phyloP scores from a whole-genome alignment of 805 yeast species.

The Lipomyces sp. region DNA sequence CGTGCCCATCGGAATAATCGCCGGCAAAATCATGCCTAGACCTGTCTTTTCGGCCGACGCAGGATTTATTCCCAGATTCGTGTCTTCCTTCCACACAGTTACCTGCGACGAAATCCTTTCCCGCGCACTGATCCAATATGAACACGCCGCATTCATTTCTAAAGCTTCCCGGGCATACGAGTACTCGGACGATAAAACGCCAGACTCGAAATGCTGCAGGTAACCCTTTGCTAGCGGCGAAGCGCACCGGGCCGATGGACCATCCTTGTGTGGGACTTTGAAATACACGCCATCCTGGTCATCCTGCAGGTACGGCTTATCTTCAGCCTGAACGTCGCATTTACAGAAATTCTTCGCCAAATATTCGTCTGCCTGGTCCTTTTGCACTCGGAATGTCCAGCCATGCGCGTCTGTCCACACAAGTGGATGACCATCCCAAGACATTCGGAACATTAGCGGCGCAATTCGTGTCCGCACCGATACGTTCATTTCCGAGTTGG shows the following conservation, averaged over 20 bases:
- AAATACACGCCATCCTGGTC: slow-evolving; percentile 50
- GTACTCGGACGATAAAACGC: slow-evolving; percentile 70
- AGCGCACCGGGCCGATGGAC: slow-evolving; percentile 73
- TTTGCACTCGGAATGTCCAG: slow-evolving; percentile 80
- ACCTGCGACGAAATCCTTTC: slow-evolving; percentile 83
- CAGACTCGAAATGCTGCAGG: slow-evolving; percentile 71
- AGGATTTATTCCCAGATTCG: slow-evolving; percentile 33
- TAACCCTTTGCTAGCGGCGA: slow-evolving; percentile 78
- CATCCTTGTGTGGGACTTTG: slow-evolving; percentile 88
- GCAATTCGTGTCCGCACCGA: slow-evolving; percentile 76
- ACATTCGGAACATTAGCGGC: slow-evolving; percentile 72
- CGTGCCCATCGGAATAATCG: slow-evolving; percentile 91
- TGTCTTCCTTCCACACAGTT: slow-evolving; percentile 63
- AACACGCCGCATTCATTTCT: slow-evolving; percentile 73
- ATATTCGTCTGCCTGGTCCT: slow-evolving; percentile 43
- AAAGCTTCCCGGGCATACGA: slow-evolving; percentile 77
- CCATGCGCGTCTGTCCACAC: slow-evolving; percentile 80
- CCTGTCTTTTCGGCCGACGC: slow-evolving; percentile 38
- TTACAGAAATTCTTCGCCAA: slow-evolving; percentile 47
- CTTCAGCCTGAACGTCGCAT: slow-evolving; percentile 37
- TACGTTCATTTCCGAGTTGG: slow-evolving; percentile 55
- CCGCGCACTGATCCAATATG: slow-evolving; percentile 93
- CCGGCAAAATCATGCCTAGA: slow-evolving; percentile 81
- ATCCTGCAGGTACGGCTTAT: slow-evolving; percentile 41
- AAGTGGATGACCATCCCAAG: slow-evolving; percentile 86